Percentiles rank a stretch among this genome's conserved stretches.
Conservation (phyloP, 2,329 filamentous ascomycete species). For the Alternaria arbusti region DNA sequence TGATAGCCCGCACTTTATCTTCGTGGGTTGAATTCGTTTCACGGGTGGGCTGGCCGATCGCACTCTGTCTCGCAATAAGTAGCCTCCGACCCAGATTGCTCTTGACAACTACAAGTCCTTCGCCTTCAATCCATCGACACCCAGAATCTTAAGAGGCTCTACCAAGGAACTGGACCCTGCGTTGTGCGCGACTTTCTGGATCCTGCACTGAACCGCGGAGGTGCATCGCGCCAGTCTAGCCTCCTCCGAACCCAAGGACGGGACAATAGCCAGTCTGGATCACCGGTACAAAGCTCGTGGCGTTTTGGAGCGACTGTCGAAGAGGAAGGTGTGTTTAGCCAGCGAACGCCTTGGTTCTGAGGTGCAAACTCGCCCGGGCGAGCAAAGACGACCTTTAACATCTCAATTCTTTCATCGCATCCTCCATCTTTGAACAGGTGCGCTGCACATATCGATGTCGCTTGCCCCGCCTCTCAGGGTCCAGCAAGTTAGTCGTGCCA, state of each 20-base stretch:
- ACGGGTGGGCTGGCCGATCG: not conserved
- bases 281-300: conserved; percentile 7
- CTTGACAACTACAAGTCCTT: not conserved
- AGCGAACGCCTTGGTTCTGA: not conserved
- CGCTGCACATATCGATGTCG: conserved; percentile 2
- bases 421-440: not conserved
- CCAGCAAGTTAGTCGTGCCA: not conserved
- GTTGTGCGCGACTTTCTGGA: conserved; percentile 1
- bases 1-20: not conserved
- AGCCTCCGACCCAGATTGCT: not conserved
- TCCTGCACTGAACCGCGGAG: conserved; percentile 4
- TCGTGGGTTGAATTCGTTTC: not conserved
- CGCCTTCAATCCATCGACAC: not conserved
- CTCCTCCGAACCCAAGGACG: not conserved
- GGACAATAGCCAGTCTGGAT: conserved; percentile 19
- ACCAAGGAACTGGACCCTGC: not conserved
- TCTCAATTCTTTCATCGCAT: not conserved
- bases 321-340: conserved; percentile 21
- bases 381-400: not conserved
- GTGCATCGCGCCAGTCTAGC: conserved; percentile 11
- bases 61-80: conserved; percentile 6
- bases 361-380: not conserved
- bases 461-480: conserved; percentile 11
- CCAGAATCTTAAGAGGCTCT: not conserved
- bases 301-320: conserved; percentile 14